Conservation (phyloP, 768 basidiomycete species). For the Galerina sulciceps region DNA sequence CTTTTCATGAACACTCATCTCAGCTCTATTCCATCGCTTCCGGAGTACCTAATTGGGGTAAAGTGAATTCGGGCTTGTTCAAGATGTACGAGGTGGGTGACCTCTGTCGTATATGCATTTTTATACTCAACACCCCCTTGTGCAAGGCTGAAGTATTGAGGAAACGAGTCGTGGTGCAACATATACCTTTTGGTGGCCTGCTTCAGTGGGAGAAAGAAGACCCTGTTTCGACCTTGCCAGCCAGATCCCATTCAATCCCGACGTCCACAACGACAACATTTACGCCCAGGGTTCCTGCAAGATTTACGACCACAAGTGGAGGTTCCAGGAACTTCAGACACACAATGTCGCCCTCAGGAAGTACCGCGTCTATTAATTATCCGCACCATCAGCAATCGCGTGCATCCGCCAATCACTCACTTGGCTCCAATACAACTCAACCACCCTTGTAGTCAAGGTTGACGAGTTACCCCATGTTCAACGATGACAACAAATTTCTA, state of each 20-base stretch:
- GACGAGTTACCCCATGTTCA: not conserved
- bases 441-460: constrained; percentile 5
- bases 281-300: not conserved
- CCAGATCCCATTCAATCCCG: not conserved
- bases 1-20: constrained; percentile 92
- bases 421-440: not conserved
- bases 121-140: not conserved
- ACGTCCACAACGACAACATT: not conserved
- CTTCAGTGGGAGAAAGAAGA: constrained; percentile 60
- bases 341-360: not conserved
- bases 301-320: constrained; percentile 9
- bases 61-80: constrained; percentile 87
- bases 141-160: constrained; percentile 86
- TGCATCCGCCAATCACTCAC: not conserved
- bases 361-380: not conserved
- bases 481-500: not conserved
- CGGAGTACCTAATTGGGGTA: constrained; percentile 89
- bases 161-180: constrained; percentile 96
- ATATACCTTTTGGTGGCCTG: constrained; percentile 84
- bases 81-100: constrained; percentile 91
- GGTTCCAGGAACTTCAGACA: not conserved
- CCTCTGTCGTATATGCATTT: not conserved
- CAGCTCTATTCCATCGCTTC: constrained; percentile 86
- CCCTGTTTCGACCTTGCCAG: not conserved
- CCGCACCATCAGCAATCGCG: not conserved